phyloP scores from a whole-genome alignment of 2,329 filamentous ascomycete species.

The Mycosphaerelloides madeirae region DNA sequence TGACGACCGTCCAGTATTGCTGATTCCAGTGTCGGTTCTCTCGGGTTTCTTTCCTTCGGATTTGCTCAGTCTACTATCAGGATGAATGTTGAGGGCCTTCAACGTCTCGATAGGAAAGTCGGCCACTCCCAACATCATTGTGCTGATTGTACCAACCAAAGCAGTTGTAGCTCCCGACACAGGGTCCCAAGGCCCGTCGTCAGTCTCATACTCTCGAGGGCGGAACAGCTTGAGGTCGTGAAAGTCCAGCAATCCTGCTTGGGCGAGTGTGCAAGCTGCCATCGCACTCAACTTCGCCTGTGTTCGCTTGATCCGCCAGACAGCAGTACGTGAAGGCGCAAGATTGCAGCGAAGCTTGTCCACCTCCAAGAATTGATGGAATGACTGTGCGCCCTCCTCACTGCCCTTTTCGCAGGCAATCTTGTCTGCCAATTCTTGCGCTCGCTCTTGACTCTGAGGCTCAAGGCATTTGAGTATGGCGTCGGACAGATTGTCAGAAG shows the following conservation, averaged over 20 bases:
- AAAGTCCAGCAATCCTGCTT: conserved; percentile 61
- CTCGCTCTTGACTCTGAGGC: conserved; percentile 34
- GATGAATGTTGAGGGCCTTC: conserved; percentile 44
- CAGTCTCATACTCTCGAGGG: conserved; percentile 66
- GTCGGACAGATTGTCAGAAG: conserved; percentile 40
- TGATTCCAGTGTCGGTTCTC: not conserved
- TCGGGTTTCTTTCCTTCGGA: conserved; percentile 19
- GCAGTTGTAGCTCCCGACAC: conserved; percentile 72
- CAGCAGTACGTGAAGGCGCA: conserved; percentile 62
- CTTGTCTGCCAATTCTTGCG: conserved; percentile 36
- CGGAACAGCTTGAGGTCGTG: conserved; percentile 66
- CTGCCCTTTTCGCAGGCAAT: conserved; percentile 43
- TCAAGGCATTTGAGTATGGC: conserved; percentile 45
- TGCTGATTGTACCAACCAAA: conserved; percentile 75
- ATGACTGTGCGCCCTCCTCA: conserved; percentile 40
- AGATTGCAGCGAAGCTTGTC: conserved; percentile 66
- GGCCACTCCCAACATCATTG: conserved; percentile 75
- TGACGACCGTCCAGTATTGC: conserved; percentile 11
- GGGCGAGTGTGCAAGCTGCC: conserved; percentile 64
- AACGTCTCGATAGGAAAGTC: conserved; percentile 60
- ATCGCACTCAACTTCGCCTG: conserved; percentile 65
- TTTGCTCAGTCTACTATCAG: conserved; percentile 26
- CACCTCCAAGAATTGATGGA: conserved; percentile 53
- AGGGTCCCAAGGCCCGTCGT: conserved; percentile 73
- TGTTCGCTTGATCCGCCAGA: conserved; percentile 69